Base-by-base conservation (phyloP, 2,329 filamentous ascomycete species). In the Ophidiomyces ophidiicola region DNA sequence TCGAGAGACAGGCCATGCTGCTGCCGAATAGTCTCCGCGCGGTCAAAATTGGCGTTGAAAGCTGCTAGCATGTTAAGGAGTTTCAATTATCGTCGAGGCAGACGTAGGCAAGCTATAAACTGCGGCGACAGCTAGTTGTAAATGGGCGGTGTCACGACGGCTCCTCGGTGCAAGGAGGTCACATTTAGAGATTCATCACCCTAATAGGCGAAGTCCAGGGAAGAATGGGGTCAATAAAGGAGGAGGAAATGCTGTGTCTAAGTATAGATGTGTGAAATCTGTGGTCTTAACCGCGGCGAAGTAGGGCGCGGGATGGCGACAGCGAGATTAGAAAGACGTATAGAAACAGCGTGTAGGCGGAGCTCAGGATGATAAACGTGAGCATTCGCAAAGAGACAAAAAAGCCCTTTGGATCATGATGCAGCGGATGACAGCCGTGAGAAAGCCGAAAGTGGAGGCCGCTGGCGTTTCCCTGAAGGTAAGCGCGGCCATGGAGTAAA, bases 401-500 rank as follows among this genome's bases (percentile, higher is more conserved):
- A n/a, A n/a, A n/a, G n/a, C n/a, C n/a, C n/a, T n/a, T n/a, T n/a
- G n/a, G n/a, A n/a, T n/a, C n/a, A n/a, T n/a, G n/a, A n/a, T n/a
- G n/a, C n/a, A n/a, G n/a, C n/a, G n/a, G n/a, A n/a, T n/a, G n/a
- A n/a, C 25, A 14, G 14, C 14, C 14, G 11, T 14, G 25, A 14
- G 11, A 14, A 14, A 14, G 11, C 14, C 25, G 25, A 14, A 10
- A 28, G 14, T 28, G 25, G 8, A 8, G 4, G 20, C 19, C 8
- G 28, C 11, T 17, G 36, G 6, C n/a, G 26, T 8, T 39, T 12
- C 31, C 29, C 14, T 7, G 14, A 19, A 11, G 2, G 23, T n/a
- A 14, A 15, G 29, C 6, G 6, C 7, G 2, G 17, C 8, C 14
- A 23, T 17, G n/a, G 37, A 28, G 41, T 45, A 45, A 45, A 46